These are phyloP conservation scores for Hypoxylon subgilvum DNA, from an alignment of 495 filamentous ascomycete genomes.

Conservation along the genomic window DNA sequence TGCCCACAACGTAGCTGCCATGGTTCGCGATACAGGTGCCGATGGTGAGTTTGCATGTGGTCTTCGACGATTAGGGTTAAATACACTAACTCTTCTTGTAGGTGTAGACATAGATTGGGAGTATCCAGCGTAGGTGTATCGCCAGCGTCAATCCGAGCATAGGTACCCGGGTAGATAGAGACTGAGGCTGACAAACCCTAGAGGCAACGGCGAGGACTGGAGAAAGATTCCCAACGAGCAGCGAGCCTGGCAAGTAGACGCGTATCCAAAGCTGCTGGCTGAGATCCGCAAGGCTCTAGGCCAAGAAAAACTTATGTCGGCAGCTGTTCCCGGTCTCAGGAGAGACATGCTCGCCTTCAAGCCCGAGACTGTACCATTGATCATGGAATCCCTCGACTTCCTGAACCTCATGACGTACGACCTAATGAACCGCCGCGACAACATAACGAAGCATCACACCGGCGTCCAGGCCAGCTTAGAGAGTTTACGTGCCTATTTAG, in stretches of 20 bases:
- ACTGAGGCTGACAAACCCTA: conserved; percentile 27
- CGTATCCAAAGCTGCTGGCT: conserved; percentile 67
- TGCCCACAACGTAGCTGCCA: conserved; percentile 67
- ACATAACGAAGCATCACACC: conserved; percentile 69
- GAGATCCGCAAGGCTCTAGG: conserved; percentile 67
- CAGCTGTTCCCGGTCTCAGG: conserved; percentile 71
- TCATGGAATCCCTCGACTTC: conserved; percentile 71
- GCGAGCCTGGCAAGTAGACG: conserved; percentile 66
- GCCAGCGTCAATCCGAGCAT: not conserved
- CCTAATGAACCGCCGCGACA: conserved; percentile 76
- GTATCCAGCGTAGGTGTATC: conserved; percentile 64
- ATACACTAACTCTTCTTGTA: too few species aligned
- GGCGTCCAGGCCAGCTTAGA: conserved; percentile 61
- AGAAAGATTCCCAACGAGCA: conserved; percentile 67
- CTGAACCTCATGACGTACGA: conserved; percentile 85
- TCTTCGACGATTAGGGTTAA: too few species aligned
- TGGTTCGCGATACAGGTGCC: conserved; percentile 66
- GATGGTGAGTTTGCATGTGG: conserved; percentile 60
- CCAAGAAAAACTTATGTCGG: conserved; percentile 66
- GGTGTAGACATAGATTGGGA: conserved; percentile 79
- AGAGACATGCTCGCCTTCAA: conserved; percentile 78
- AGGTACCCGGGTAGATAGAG: not conserved
- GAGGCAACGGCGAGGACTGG: conserved; percentile 80
- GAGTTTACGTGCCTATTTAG: conserved; percentile 64
- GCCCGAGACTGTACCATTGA: conserved; percentile 63